Conservation (phyloP, 169 alveolate genomes). For the Nephromyces sp. region DNA sequence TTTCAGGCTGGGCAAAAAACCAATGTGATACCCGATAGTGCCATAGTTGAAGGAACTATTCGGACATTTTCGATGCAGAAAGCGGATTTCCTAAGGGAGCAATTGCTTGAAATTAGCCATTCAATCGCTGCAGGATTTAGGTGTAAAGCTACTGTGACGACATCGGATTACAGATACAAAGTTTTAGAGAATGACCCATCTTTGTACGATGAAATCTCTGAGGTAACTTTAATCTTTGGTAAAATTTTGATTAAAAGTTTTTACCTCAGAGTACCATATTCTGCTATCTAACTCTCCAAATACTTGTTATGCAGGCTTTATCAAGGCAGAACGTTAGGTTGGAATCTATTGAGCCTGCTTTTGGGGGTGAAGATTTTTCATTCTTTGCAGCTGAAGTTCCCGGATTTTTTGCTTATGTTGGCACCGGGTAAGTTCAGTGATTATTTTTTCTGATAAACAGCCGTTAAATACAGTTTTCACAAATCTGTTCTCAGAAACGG, state of each 20-base stretch:
- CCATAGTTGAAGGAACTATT: conserved; percentile 16
- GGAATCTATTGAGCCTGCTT: neutral
- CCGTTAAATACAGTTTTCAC: neutral
- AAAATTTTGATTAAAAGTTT: too few species aligned
- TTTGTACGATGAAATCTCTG: too few species aligned
- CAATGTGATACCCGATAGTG: conserved; percentile 23
- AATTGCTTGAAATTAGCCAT: conserved; percentile 18
- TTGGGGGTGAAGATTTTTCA: conserved; percentile 31
- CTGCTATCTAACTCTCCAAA: too few species aligned
- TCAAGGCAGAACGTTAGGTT: too few species aligned
- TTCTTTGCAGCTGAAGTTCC: conserved; percentile 22
- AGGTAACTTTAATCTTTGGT: too few species aligned
- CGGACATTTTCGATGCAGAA: conserved; percentile 4
- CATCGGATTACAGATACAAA: neutral
- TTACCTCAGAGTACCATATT: too few species aligned
- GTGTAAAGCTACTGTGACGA: neutral
- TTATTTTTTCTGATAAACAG: neutral
- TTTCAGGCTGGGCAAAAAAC: conserved; percentile 27
- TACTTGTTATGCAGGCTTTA: too few species aligned
- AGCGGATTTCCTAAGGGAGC: conserved; percentile 1
- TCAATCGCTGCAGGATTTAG: conserved; percentile 10
- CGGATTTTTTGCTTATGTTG: conserved; percentile 19
- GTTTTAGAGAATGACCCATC: too few species aligned
- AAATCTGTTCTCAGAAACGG: conserved; percentile 16
- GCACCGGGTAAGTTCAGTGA: conserved; percentile 19